phyloP scores from a whole-genome alignment of 306 rosid genomes.

The Lotus japonicus region DNA sequence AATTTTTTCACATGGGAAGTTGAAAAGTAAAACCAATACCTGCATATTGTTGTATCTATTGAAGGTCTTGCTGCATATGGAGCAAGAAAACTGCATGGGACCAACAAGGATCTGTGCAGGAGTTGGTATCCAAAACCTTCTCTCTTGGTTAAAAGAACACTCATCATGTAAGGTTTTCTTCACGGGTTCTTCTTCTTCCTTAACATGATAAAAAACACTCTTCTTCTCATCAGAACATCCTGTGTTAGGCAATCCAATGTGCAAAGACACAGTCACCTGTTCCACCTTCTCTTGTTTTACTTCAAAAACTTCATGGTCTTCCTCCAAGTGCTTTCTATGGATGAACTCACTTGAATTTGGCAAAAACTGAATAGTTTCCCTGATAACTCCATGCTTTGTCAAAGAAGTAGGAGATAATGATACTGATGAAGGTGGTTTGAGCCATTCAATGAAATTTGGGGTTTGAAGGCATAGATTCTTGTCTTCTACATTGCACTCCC shows the following conservation, averaged over 20 bases:
- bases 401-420: constrained; percentile 25
- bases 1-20: not conserved
- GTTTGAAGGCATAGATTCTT: constrained; percentile 46
- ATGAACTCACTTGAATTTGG: constrained; percentile 35
- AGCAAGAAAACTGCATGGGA: constrained; percentile 94
- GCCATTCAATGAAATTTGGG: constrained; percentile 94
- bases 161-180: constrained; percentile 37
- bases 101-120: constrained; percentile 93
- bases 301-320: constrained; percentile 30
- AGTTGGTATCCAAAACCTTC: constrained; percentile 93
- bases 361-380: constrained; percentile 50
- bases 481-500: constrained; percentile 42
- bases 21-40: constrained; percentile 33
- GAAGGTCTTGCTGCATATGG: constrained; percentile 87
- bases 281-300: constrained; percentile 51
- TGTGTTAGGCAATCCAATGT: constrained; percentile 73
- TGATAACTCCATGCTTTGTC: constrained; percentile 14
- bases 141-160: constrained; percentile 35
- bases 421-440: constrained; percentile 57
- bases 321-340: constrained; percentile 24
- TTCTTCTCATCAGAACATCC: constrained; percentile 6
- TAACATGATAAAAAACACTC: constrained; percentile 26
- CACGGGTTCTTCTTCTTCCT: constrained; percentile 33
- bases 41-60: constrained; percentile 96
- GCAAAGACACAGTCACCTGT: constrained; percentile 67